Evolutionary conservation across 768 basidiomycete genomes (phyloP).

Genomic region (Cantharellus anzutake): DNA sequence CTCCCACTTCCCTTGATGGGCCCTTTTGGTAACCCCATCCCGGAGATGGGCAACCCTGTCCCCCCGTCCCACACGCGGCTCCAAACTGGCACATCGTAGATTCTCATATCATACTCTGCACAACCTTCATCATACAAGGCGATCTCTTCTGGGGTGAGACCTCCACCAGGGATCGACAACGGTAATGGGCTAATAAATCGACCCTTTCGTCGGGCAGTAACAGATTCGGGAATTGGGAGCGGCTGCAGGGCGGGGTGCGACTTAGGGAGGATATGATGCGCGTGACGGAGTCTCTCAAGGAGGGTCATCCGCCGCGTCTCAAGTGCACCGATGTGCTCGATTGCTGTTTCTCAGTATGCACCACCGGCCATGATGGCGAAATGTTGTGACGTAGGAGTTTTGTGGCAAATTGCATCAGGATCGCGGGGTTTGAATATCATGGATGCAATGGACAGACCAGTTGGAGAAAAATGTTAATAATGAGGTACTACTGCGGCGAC

Average conservation of each 20-base stretch:
- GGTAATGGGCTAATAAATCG: background rate
- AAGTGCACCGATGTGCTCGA: slow-evolving; percentile 62
- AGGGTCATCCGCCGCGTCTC: slow-evolving; percentile 39
- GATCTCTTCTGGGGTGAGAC: background rate
- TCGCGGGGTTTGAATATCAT: too few relatives aligned
- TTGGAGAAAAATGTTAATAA: background rate
- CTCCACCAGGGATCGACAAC: background rate
- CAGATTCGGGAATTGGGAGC: slow-evolving; percentile 14
- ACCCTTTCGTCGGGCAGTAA: slow-evolving; percentile 16
- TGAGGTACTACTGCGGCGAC: too few relatives aligned
- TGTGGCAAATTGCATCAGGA: too few relatives aligned
- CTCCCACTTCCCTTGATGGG: background rate
- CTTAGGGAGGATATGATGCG: slow-evolving; percentile 35
- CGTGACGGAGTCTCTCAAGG: slow-evolving; percentile 36
- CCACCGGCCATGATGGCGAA: background rate
- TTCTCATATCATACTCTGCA: background rate
- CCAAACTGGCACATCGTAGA: slow-evolving; percentile 28
- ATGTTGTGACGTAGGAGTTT: too few relatives aligned
- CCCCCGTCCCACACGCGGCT: slow-evolving; percentile 76
- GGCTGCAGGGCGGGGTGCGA: slow-evolving; percentile 35
- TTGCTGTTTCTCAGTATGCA: slow-evolving; percentile 31
- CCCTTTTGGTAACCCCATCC: background rate
- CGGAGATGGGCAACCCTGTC: slow-evolving; percentile 17
- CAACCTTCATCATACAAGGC: background rate
- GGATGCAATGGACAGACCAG: background rate